Evolutionary conservation across 495 filamentous ascomycete species (phyloP), one percentile per base, ranked within the genome.

Genomic region (Penicillium bialowiezense): DNA sequence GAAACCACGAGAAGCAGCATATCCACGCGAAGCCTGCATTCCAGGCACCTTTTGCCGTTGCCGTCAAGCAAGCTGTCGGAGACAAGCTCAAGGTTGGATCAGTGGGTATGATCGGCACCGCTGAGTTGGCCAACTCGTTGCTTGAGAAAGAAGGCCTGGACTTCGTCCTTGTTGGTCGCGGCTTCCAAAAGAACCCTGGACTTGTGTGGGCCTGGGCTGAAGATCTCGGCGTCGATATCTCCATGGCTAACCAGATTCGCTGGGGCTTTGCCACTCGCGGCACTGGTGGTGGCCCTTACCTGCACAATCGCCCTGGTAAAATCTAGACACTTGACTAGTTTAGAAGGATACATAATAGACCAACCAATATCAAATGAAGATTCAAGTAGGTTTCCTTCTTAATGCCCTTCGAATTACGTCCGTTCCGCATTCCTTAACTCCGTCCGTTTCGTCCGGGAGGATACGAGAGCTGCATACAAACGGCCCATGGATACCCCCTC

Each of bases 121-220:
- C 73, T 0, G 58, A 68, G 28, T 66, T 79, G 51, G 85, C 85
- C 3, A 73, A 85, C 28, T 48, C 72, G 23, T 34, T 76, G 37
- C 51, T 87, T 7, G 75, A 84, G 47, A 73, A 78, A 17, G 69
- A 76, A 3, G 73, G 69, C 0, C 52, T 87, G 7, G 87, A 90
- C 62, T 60, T 84, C 7, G 72, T 79, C 6, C 64, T 84, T 33
- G 75, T 78, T 5, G 87, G 87, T 1, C 66, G 87, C 6, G 73
- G 72, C 44, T 90, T 89, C 63, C 81, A 84, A 62, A 85, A 85
- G 68, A 82, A 88, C 53, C 84, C 86, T 0, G 76, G 79, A 5
- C 52, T 89, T 32, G 84, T 86, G 1, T 87, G 86, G 79, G 57
- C 68, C 0, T 89, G 77, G 71, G 87, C 85, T 0, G 81, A 89